These are phyloP conservation scores for Trichoderma atroviride DNA, from an alignment of 2,329 filamentous ascomycete genomes.

Conservation along the genomic window DNA sequence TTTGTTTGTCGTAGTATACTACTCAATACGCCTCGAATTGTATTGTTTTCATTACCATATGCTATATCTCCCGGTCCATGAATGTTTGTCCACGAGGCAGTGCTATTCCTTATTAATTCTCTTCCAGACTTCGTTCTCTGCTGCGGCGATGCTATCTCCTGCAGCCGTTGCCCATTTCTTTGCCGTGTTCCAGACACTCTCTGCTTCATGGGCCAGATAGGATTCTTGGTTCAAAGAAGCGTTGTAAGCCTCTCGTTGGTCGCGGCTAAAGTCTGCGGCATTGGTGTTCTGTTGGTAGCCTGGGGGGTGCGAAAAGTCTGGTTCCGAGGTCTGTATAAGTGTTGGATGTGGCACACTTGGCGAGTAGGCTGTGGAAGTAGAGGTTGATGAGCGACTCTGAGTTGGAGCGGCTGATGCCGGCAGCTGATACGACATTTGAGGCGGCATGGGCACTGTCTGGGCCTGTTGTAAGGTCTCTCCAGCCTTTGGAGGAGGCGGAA, in stretches of 20 bases:
- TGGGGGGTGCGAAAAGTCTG: slow-evolving; percentile 50
- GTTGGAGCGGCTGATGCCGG: slow-evolving; percentile 46
- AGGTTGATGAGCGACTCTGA: slow-evolving; percentile 52
- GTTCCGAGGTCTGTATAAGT: slow-evolving; percentile 32
- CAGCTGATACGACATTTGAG: slow-evolving; percentile 54
- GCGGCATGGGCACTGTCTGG: slow-evolving; percentile 49
- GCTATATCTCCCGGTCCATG: background rate
- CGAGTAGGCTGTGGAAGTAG: slow-evolving; percentile 38
- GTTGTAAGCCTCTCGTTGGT: slow-evolving; percentile 49
- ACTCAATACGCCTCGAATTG: background rate
- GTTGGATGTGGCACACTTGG: slow-evolving; percentile 34
- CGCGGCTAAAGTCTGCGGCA: slow-evolving; percentile 54
- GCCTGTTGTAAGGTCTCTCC: slow-evolving; percentile 48
- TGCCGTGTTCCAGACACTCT: slow-evolving; percentile 58
- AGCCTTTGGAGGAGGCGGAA: slow-evolving; percentile 57
- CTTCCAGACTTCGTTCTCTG: slow-evolving; percentile 65
- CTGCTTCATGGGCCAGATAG: slow-evolving; percentile 39
- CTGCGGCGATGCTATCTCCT: slow-evolving; percentile 59
- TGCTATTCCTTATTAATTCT: slow-evolving; percentile 60
- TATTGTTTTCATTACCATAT: background rate
- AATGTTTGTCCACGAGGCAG: background rate
- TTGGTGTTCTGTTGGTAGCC: slow-evolving; percentile 61
- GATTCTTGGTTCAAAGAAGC: slow-evolving; percentile 36
- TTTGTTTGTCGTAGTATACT: background rate
- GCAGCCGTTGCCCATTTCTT: slow-evolving; percentile 61